These are phyloP conservation scores for Botrytis hyacinthi DNA, from an alignment of 2,329 filamentous ascomycete species.

Conservation along the genomic window DNA sequence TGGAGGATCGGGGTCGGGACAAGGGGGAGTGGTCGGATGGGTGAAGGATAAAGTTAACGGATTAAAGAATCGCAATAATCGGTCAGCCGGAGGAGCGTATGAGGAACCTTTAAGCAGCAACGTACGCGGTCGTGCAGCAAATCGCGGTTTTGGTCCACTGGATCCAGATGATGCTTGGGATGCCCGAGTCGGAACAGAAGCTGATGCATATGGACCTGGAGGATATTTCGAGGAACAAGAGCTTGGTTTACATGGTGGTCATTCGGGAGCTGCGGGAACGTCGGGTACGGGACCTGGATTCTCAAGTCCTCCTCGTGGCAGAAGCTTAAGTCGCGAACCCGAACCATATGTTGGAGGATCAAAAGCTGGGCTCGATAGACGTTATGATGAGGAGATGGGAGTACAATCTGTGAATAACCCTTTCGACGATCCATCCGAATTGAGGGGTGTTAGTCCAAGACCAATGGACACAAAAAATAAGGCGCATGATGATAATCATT, in stretches of 20 bases:
- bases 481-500: conserved; percentile 52
- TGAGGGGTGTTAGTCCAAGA: conserved; percentile 73
- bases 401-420: conserved; percentile 53
- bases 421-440: conserved; percentile 65
- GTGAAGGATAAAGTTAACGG: conserved; percentile 63
- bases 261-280: conserved; percentile 50
- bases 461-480: conserved; percentile 54
- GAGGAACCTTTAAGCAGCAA: conserved; percentile 52
- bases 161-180: conserved; percentile 90
- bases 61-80: conserved; percentile 63
- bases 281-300: conserved; percentile 42
- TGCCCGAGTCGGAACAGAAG: conserved; percentile 71
- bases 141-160: conserved; percentile 62
- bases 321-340: conserved; percentile 49
- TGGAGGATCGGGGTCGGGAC: conserved; percentile 45
- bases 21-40: conserved; percentile 69
- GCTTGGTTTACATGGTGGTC: conserved; percentile 51
- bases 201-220: conserved; percentile 58
- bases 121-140: conserved; percentile 43
- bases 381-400: conserved; percentile 49
- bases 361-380: conserved; percentile 45
- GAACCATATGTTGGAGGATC: conserved; percentile 39
- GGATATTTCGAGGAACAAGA: conserved; percentile 78
- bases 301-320: conserved; percentile 43
- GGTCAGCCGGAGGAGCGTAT: conserved; percentile 69